Base-by-base conservation (phyloP, 1,139 yeast genomes). In the Scheffersomyces parashehatae region DNA sequence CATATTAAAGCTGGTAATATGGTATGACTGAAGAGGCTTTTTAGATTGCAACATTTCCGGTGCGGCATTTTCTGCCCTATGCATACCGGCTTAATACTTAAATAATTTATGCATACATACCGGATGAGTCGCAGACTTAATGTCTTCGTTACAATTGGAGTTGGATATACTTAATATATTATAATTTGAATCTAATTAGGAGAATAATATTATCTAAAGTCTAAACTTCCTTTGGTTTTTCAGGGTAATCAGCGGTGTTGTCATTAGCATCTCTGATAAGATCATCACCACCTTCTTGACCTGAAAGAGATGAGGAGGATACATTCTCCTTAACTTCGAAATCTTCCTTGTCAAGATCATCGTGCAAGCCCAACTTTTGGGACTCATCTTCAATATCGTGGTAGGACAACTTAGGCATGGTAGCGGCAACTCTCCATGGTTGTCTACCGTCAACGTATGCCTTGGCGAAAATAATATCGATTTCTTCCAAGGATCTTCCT, bases 361-460 rank as follows among this genome's bases (percentile, higher is more conserved):
- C 75, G 53, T 65, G 75, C 43, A 78, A 64, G 40, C 82, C 81
- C 54, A 78, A 67, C 49, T 64, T 71, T 45, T 53, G 62, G 57
- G 77, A 79, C 48, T 76, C 75, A 29, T 64, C 68, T 61, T 78
- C 82, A 54, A 78, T 68, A 53, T 78, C 77, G 50, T 64, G 64
- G 42, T 60, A 58, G 9, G 73, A 57, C 46, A 78, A 65, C 56
- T 69, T 73, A 35, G 82, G 82, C 67, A 78, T 47, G 43, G 74
- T 66, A 31, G 73, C 71, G 42, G 83, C 82, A 41, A 78, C 79
- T 58, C 75, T 67, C 71, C 71, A 77, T 29, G 79, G 75, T 49
- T 71, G 74, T 44, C 67, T 66, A 38, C 67, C 66, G 44, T 79
- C 82, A 36, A 62, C 64, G 50, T 66, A 59, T 30, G 82, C 76